Base-by-base conservation (phyloP, 169 alveolate genomes). In the Plasmodium malariae region DNA sequence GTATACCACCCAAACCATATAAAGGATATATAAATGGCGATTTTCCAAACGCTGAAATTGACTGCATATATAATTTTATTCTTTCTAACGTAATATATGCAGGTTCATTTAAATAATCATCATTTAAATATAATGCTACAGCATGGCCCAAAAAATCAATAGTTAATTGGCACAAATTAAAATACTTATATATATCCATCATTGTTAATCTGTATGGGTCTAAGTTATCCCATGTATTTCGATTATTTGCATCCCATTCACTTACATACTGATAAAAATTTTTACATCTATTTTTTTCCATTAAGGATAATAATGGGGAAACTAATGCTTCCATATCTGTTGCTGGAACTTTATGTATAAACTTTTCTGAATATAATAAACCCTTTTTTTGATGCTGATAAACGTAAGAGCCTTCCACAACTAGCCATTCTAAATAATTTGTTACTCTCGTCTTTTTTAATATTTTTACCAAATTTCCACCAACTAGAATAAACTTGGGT, bases 141-240 rank as follows among this genome's bases (percentile, higher is more conserved):
- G 99, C 99, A 93, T 98, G 99, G 0, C 99, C 99, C 45, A 98
- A 87, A 93, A 98, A 98, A 92, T 98, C 99, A 34, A 98, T 96
- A 24, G 99, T 98, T 88, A 96, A 97, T n/a, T 97, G 96, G 83
- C 98, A 98, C 17, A 98, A 95, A 32, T 98, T 98, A 74, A 95
- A 97, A 37, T 96, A 87, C 67, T 97, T 96, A 88, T 97, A 95
- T 62, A 98, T 95, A 73, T 96, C 98, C 65, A 60, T 80, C 96
- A 96, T 96, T n/a, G 98, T 94, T 73, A 94, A 96, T 70, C 92
- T 92, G 73, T 88, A 92, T 24, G 97, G 95, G 72, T 98, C 97
- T 73, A 96, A 88, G 26, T 97, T 97, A 94, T 96, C 92, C 96
- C 98, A 97, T 70, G 99, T 98, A 49, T 94, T 93, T 28, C 96